phyloP scores from a whole-genome alignment of 345 rosid genomes.

The Boechera stricta region DNA sequence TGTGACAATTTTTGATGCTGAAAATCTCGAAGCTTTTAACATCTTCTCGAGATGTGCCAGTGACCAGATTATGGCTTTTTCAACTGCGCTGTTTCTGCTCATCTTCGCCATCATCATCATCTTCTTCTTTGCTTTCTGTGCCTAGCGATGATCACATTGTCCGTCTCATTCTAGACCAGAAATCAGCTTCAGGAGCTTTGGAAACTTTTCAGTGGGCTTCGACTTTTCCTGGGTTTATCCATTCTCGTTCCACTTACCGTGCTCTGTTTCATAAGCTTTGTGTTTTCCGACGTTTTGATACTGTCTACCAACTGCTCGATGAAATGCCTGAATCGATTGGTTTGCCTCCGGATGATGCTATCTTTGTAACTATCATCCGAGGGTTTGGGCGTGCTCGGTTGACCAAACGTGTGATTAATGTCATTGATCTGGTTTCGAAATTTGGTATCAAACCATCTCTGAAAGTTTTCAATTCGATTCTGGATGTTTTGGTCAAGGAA shows the following conservation, averaged over 20 bases:
- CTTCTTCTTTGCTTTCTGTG: slow-evolving; percentile 44
- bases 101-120: slow-evolving; percentile 29
- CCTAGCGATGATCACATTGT: slow-evolving; percentile 69
- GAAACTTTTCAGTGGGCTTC: slow-evolving; percentile 84
- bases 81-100: slow-evolving; percentile 31
- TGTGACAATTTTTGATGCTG: slow-evolving; percentile 19
- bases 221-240: slow-evolving; percentile 61
- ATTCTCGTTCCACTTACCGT: slow-evolving; percentile 82
- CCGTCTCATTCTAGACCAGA: slow-evolving; percentile 76
- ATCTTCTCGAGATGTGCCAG: slow-evolving; percentile 7
- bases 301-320: slow-evolving; percentile 77
- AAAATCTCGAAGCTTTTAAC: slow-evolving; percentile 20
- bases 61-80: slow-evolving; percentile 28
- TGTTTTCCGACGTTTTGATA: slow-evolving; percentile 62
- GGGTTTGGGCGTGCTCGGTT: slow-evolving; percentile 72
- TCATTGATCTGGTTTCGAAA: slow-evolving; percentile 58
- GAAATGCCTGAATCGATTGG: slow-evolving; percentile 78
- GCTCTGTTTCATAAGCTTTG: slow-evolving; percentile 70
- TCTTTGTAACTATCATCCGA: slow-evolving; percentile 67
- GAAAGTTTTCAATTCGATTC: slow-evolving; percentile 71
- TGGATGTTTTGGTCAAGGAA: slow-evolving; percentile 80
- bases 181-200: slow-evolving; percentile 61
- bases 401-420: slow-evolving; percentile 57
- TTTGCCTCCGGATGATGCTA: slow-evolving; percentile 67
- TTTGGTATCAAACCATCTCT: slow-evolving; percentile 62